A percentile compares a stretch with the other conserved stretches of the same genome.
These are phyloP conservation scores for Prunella vulgaris DNA, from an alignment of 257 asterid genomes.

Conservation along the genomic window DNA sequence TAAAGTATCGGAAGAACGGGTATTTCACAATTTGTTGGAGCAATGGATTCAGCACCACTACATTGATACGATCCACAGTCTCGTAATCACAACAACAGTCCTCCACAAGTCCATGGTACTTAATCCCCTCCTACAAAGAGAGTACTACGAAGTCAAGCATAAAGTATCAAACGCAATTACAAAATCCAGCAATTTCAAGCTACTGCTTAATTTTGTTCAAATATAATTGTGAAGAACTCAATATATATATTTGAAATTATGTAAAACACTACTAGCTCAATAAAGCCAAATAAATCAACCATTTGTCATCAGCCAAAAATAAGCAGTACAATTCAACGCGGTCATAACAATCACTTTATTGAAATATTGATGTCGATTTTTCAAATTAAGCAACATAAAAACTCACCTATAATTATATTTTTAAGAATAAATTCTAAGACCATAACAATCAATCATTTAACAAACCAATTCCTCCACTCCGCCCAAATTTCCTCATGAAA, in stretches of 20 bases:
- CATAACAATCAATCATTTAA: constrained; percentile 1
- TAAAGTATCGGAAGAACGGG: constrained; percentile 66
- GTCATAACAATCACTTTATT: too few species aligned
- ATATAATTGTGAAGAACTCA: background rate
- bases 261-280: background rate
- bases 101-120: constrained; percentile 47
- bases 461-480: background rate
- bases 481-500: background rate
- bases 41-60: constrained; percentile 42
- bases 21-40: constrained; percentile 48
- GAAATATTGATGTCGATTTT: background rate
- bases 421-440: background rate
- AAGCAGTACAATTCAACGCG: background rate
- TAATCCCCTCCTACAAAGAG: constrained; percentile 31
- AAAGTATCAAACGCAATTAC: background rate
- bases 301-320: background rate
- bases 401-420: background rate
- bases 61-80: constrained; percentile 46
- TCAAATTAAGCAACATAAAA: background rate
- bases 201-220: background rate
- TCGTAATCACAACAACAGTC: constrained; percentile 56
- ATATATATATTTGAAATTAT: background rate
- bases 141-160: background rate
- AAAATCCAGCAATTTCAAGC: constrained; percentile 6
- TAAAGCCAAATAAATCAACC: background rate